phyloP scores from a whole-genome alignment of 495 filamentous ascomycete genomes.

The Cladorrhinum samala region DNA sequence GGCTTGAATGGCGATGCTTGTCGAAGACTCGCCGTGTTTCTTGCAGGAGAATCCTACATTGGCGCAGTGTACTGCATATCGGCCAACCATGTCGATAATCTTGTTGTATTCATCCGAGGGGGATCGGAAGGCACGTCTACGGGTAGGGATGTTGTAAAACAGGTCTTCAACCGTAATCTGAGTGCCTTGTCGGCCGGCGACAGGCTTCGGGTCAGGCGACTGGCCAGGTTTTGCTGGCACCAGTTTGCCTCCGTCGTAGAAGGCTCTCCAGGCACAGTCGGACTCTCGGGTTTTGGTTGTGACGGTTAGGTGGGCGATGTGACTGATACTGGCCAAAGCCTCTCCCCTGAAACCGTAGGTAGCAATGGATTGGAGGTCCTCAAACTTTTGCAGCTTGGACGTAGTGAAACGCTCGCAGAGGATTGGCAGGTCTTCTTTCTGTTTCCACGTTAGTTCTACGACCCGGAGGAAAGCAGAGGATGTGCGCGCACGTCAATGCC shows the following conservation, averaged over 20 bases:
- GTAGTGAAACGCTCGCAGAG: slow-evolving; percentile 97
- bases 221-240: slow-evolving; percentile 88
- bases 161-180: slow-evolving; percentile 97
- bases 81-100: slow-evolving; percentile 89
- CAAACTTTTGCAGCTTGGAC: slow-evolving; percentile 90
- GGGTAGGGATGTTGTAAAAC: slow-evolving; percentile 91
- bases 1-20: slow-evolving; percentile 66
- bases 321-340: slow-evolving; percentile 95
- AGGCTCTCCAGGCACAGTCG: slow-evolving; percentile 79
- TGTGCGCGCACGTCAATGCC: slow-evolving; percentile 73
- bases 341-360: slow-evolving; percentile 98
- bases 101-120: slow-evolving; percentile 95
- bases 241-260: slow-evolving; percentile 80
- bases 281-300: slow-evolving; percentile 91
- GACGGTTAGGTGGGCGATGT: slow-evolving; percentile 92
- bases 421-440: slow-evolving; percentile 89
- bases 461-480: neutral
- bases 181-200: slow-evolving; percentile 86
- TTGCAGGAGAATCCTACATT: slow-evolving; percentile 93
- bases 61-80: slow-evolving; percentile 90
- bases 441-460: slow-evolving; percentile 13
- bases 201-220: slow-evolving; percentile 78
- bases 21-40: slow-evolving; percentile 84
- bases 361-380: slow-evolving; percentile 83
- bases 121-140: slow-evolving; percentile 85